These are phyloP conservation scores for Clitocybe nebularis DNA, from an alignment of 1,284 basidiomycete genomes.

Conservation along the genomic window DNA sequence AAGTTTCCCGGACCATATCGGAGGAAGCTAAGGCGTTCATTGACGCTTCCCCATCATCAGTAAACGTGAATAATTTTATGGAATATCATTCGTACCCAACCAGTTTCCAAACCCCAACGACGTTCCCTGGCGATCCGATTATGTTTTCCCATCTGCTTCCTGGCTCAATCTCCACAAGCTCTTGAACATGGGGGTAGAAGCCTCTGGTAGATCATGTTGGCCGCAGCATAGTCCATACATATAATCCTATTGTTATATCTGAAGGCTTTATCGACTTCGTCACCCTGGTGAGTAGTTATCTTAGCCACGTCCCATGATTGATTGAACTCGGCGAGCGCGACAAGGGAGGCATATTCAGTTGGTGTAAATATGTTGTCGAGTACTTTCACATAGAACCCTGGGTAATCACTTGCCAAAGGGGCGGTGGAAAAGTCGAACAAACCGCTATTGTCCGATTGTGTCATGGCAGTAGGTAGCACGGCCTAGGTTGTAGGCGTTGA, in stretches of 20 bases:
- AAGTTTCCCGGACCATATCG: constrained; percentile 31
- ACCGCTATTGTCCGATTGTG: neutral
- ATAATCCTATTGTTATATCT: constrained; percentile 33
- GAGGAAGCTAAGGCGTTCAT: constrained; percentile 34
- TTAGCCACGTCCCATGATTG: constrained; percentile 27
- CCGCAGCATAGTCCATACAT: constrained; percentile 28
- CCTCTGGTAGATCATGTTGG: constrained; percentile 25
- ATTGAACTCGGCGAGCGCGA: constrained; percentile 30
- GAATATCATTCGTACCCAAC: constrained; percentile 23
- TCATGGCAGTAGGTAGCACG: no score
- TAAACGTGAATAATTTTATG: neutral
- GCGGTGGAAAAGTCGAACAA: constrained; percentile 29
- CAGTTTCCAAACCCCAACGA: constrained; percentile 21
- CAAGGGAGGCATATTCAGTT: constrained; percentile 30
- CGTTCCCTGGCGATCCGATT: constrained; percentile 15
- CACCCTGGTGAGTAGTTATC: constrained; percentile 22
- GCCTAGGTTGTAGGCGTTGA: no score
- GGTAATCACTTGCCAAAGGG: constrained; percentile 24
- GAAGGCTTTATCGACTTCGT: constrained; percentile 24
- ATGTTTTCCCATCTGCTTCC: constrained; percentile 25
- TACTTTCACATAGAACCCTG: constrained; percentile 29
- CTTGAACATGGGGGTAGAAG: constrained; percentile 28
- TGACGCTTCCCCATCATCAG: constrained; percentile 20
- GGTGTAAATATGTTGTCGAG: constrained; percentile 32
- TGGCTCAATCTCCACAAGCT: constrained; percentile 24